Base-by-base conservation (phyloP, 805 yeast genomes). In the Millerozyma miso region DNA sequence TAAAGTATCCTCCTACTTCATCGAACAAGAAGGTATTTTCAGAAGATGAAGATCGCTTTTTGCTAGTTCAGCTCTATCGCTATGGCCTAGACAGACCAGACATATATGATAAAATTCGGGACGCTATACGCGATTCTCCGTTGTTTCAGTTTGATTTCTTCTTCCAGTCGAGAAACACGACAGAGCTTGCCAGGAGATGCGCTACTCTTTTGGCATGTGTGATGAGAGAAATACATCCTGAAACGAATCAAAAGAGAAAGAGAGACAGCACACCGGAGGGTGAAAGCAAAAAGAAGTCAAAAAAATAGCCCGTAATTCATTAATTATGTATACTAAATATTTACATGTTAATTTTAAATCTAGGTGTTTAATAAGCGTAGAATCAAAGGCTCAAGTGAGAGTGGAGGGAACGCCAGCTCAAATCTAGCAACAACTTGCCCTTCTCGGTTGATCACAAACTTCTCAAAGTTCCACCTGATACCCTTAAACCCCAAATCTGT, bases 21-120 rank as follows among this genome's bases (percentile, higher is more conserved):
- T 69, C 76, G 32, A 79, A 80, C 58, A 80, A 83, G 54, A 55
- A 65, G 40, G 76, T 84, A 2, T 93, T 80, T 63, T 79, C 87
- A 23, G 95, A 87, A 39, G 96, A 86, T 47, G 97, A 93, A 59
- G 99, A 93, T 62, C 73, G 97, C 53, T 93, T 86, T 61, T 65
- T 93, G 52, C 67, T 93, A 44, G 79, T 89, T 13, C 90, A 86
- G 69, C 66, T 88, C 56, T 83, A 85, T 67, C 73, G 84, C 46
- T 80, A 78, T 57, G 99, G 99, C 0, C 62, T 90, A 29, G 96
- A 88, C 51, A 72, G 83, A 18, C 82, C 81, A 12, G 88, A 86
- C 55, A 67, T 91, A 13, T 86, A 83, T 57, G 99, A 91, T 45
- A 63, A 77, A 48, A 82, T 91, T 38, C 75, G 88, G 42, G 87